phyloP scores from a whole-genome alignment of 1,284 basidiomycete species.

The Hortiboletus rubellus region DNA sequence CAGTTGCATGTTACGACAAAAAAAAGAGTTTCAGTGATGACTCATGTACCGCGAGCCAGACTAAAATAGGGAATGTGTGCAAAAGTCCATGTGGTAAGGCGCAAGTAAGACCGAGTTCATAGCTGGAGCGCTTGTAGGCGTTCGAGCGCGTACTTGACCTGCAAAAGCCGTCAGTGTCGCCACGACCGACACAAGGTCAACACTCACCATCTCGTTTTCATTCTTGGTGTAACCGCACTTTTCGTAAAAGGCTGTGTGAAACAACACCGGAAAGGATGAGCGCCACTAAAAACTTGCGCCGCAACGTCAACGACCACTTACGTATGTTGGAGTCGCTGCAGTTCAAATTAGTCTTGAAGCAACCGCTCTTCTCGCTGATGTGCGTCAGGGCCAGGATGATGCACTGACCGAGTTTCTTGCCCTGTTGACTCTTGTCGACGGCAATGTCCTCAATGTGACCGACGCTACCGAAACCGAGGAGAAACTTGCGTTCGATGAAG shows the following conservation, averaged over 20 bases:
- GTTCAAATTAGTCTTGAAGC: slow-evolving; percentile 97
- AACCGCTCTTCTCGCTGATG: slow-evolving; percentile 74
- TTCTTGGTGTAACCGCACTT: slow-evolving; percentile 93
- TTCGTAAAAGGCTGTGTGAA: slow-evolving; percentile 82
- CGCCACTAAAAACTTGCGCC: slow-evolving; percentile 14
- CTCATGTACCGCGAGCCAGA: slow-evolving; percentile 8
- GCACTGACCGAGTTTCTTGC: slow-evolving; percentile 85
- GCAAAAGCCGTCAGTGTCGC: slow-evolving; percentile 8
- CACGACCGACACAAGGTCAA: neutral
- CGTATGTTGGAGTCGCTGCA: slow-evolving; percentile 91
- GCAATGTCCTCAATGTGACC: slow-evolving; percentile 99
- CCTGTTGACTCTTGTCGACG: slow-evolving; percentile 84
- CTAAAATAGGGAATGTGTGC: slow-evolving; percentile 3
- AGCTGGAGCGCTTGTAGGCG: slow-evolving; percentile 41
- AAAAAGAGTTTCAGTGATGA: too few species aligned
- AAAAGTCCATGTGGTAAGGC: slow-evolving; percentile 13
- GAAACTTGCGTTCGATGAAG: slow-evolving; percentile 92
- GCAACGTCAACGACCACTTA: slow-evolving; percentile 46
- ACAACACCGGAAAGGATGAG: slow-evolving; percentile 7
- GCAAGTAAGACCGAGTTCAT: slow-evolving; percentile 17
- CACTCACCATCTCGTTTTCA: slow-evolving; percentile 82
- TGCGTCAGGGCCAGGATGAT: slow-evolving; percentile 84
- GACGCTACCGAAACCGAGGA: slow-evolving; percentile 75
- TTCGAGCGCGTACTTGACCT: slow-evolving; percentile 58
- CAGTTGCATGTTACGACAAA: too few species aligned